Percentiles rank a stretch among this genome's conserved stretches.
Evolutionary conservation across 495 filamentous ascomycete genomes (phyloP).

Genomic region (Daldinia decipiens): DNA sequence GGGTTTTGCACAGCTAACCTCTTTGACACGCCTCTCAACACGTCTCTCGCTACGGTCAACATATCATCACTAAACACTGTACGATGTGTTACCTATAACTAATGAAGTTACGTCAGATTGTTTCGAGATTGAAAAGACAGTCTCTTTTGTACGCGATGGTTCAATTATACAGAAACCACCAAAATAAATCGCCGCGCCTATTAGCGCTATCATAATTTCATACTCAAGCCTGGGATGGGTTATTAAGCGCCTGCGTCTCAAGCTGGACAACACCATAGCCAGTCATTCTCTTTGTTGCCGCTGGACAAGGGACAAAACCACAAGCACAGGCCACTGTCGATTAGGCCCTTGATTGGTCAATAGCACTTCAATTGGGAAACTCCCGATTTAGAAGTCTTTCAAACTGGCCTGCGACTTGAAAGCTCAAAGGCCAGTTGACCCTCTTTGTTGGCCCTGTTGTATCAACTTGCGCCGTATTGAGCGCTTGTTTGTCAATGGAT

Average conservation of each 20-base stretch:
- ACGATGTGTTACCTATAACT: not conserved
- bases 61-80: not conserved
- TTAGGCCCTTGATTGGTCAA: conserved; percentile 27
- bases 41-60: not conserved
- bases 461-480: conserved; percentile 16
- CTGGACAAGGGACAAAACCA: conserved; percentile 10
- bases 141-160: not conserved
- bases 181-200: conserved; percentile 28
- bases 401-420: conserved; percentile 11
- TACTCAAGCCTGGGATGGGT: conserved; percentile 13
- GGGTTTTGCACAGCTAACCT: not conserved
- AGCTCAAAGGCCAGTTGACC: conserved; percentile 19
- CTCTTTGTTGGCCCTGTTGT: conserved; percentile 31
- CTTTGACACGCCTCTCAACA: not conserved
- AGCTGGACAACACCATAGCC: not conserved
- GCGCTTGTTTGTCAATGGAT: conserved; percentile 40
- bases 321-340: conserved; percentile 24
- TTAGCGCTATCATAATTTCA: conserved; percentile 27
- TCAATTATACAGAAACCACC: conserved; percentile 11
- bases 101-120: conserved; percentile 6
- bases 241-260: conserved; percentile 37
- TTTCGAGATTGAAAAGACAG: conserved; percentile 16
- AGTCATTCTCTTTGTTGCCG: conserved; percentile 28
- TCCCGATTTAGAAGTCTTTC: conserved; percentile 42
- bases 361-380: conserved; percentile 35